Percentiles rank a stretch among this genome's conserved stretches.
Conservation (phyloP, 257 asterid genomes). For the Thymus quinquecostatus region DNA sequence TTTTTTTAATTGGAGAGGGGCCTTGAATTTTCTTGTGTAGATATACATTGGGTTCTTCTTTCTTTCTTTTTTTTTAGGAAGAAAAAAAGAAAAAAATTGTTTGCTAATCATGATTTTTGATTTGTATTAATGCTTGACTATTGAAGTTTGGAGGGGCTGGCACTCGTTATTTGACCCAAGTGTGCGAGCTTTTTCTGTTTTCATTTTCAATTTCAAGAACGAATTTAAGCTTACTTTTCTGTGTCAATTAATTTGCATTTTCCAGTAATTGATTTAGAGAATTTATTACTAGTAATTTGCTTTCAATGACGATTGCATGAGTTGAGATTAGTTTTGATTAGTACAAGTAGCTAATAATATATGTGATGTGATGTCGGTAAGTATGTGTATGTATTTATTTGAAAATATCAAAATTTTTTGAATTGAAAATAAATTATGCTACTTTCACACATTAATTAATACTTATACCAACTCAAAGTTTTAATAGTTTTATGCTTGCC, state of each 20-base stretch:
- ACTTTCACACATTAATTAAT: neutral
- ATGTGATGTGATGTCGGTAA: neutral
- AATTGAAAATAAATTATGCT: neutral
- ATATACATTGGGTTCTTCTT: slow-evolving; percentile 29
- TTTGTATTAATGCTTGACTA: slow-evolving; percentile 35
- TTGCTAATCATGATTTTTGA: slow-evolving; percentile 25
- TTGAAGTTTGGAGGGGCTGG: neutral
- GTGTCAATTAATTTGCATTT: too few relatives aligned
- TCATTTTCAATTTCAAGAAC: slow-evolving; percentile 6
- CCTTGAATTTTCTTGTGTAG: slow-evolving; percentile 28
- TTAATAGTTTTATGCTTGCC: neutral
- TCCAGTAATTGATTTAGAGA: too few relatives aligned
- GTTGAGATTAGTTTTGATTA: neutral
- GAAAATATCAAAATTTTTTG: neutral
- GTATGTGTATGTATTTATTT: neutral
- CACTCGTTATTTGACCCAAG: slow-evolving; percentile 32
- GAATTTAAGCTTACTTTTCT: neutral
- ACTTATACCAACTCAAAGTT: too few relatives aligned
- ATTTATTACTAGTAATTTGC: too few relatives aligned
- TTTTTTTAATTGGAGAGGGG: neutral
- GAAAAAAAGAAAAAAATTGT: too few relatives aligned
- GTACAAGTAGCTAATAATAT: neutral
- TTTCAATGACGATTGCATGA: neutral
- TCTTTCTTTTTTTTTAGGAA: neutral
- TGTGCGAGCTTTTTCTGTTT: slow-evolving; percentile 1